Evolutionary conservation across 441 rosid genomes (phyloP).

Genomic region (Hura crepitans): DNA sequence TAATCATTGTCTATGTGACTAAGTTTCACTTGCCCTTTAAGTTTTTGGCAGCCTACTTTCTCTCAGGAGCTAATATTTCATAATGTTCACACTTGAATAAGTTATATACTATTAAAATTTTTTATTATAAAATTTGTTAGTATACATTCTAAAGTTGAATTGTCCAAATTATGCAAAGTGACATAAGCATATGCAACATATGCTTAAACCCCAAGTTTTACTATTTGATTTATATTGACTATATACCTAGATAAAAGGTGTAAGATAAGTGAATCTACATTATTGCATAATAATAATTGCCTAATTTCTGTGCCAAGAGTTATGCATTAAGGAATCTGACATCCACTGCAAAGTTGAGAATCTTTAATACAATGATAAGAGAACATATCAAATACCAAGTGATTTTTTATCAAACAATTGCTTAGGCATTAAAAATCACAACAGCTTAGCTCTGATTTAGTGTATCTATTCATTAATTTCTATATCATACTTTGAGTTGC

Average conservation of each 20-base stretch:
- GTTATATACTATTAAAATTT: background rate
- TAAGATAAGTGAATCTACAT: background rate
- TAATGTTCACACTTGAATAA: conserved; percentile 93
- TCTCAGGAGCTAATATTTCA: conserved; percentile 93
- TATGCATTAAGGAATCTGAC: background rate
- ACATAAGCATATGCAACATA: background rate
- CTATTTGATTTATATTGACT: background rate
- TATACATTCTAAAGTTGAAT: background rate
- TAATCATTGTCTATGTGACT: conserved; percentile 94
- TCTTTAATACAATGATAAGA: background rate
- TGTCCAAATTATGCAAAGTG: background rate
- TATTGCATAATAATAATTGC: background rate
- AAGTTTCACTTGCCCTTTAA: conserved; percentile 95
- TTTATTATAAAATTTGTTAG: conserved; percentile 2
- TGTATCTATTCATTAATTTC: background rate
- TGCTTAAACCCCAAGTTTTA: background rate
- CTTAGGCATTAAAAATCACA: background rate
- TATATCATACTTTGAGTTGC: background rate
- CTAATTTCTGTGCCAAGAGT: background rate
- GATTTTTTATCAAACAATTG: background rate
- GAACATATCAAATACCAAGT: background rate
- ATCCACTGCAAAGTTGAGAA: background rate
- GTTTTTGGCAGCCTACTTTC: conserved; percentile 91
- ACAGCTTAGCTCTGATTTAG: background rate
- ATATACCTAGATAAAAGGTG: background rate